Percentiles rank a stretch among this genome's conserved stretches.
Evolutionary conservation across 129 eudicot genomes (phyloP).

Genomic region (Logfia minima): DNA sequence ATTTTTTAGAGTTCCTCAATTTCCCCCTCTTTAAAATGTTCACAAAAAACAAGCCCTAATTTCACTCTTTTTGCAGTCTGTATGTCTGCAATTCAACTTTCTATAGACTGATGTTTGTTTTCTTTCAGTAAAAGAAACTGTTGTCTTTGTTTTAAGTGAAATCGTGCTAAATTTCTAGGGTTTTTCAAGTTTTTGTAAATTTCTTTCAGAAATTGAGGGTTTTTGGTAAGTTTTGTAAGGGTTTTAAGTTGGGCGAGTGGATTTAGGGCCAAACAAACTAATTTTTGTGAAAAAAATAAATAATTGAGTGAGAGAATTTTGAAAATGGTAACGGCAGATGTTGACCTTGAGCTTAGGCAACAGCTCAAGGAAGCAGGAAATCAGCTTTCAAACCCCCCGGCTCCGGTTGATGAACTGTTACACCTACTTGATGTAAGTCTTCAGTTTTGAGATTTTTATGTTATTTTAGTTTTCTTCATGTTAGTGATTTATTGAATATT

Average conservation of each 20-base stretch:
- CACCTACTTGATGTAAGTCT: constrained; percentile 75
- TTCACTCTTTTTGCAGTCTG: constrained; percentile 8
- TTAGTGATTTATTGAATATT: neutral
- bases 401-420: constrained; percentile 61
- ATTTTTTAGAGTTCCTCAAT: constrained; percentile 17
- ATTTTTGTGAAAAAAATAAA: neutral
- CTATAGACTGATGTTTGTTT: constrained; percentile 1
- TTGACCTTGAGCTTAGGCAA: constrained; percentile 41
- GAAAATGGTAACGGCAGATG: constrained; percentile 33
- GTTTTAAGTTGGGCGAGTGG: constrained; percentile 14
- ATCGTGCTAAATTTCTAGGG: constrained; percentile 12
- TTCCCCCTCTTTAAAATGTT: constrained; percentile 12
- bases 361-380: constrained; percentile 64
- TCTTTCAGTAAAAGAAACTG: constrained; percentile 17
- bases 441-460: neutral
- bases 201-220: constrained; percentile 5
- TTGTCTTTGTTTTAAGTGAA: neutral
- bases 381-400: constrained; percentile 43
- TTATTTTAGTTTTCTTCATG: neutral
- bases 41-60: constrained; percentile 32
- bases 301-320: neutral
- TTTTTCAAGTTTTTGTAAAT: neutral
- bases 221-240: constrained; percentile 23
- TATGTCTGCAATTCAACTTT: constrained; percentile 7
- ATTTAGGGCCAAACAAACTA: constrained; percentile 8